Evolutionary conservation across 768 basidiomycete genomes (phyloP).

Genomic region (Trametes sanguinea): DNA sequence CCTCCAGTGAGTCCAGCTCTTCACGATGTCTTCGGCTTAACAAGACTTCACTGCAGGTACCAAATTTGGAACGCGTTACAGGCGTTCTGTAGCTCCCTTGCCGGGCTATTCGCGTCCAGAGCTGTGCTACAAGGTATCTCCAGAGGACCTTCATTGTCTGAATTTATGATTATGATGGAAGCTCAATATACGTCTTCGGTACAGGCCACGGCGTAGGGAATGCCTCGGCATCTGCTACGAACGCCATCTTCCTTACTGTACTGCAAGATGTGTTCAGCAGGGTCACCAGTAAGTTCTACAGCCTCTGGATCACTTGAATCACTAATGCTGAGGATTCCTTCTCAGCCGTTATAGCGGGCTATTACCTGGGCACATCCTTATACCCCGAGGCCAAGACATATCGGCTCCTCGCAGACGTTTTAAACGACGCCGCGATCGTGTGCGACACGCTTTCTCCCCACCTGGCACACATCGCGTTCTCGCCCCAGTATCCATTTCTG

Average conservation of each 20-base stretch:
- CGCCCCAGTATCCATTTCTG: conserved; percentile 38
- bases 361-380: conserved; percentile 62
- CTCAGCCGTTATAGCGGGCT: conserved; percentile 63
- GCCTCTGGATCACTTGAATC: too few species aligned
- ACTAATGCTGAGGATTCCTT: neutral
- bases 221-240: conserved; percentile 62
- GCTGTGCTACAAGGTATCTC: conserved; percentile 63
- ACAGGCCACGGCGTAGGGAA: conserved; percentile 72
- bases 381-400: conserved; percentile 73
- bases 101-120: conserved; percentile 62
- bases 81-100: conserved; percentile 69
- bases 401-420: conserved; percentile 64
- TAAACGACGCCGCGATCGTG: conserved; percentile 62
- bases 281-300: conserved; percentile 52
- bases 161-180: too few species aligned
- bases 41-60: conserved; percentile 44
- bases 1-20: conserved; percentile 14
- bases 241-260: conserved; percentile 65
- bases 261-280: conserved; percentile 66
- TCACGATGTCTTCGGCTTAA: neutral
- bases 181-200: neutral
- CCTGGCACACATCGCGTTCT: conserved; percentile 38
- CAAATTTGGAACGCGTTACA: conserved; percentile 68
- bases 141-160: too few species aligned
- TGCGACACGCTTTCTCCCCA: conserved; percentile 63